These are phyloP conservation scores for Escovopsis sp. DNA, from an alignment of 2,329 filamentous ascomycete species.

Conservation along the genomic window DNA sequence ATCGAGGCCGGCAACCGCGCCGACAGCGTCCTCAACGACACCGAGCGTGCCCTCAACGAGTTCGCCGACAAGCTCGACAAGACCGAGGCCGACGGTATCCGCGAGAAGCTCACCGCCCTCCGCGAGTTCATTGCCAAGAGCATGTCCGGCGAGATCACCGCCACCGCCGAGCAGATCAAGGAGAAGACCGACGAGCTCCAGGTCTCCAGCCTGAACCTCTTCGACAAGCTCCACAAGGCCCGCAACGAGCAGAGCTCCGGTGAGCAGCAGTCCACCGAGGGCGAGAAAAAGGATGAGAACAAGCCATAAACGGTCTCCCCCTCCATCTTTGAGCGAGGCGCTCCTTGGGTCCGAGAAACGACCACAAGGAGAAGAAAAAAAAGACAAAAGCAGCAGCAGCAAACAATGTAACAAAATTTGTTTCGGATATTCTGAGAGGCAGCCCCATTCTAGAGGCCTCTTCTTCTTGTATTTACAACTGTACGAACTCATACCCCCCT, in stretches of 20 bases:
- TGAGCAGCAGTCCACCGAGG: constrained; percentile 42
- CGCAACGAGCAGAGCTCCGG: constrained; percentile 43
- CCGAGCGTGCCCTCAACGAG: constrained; percentile 95
- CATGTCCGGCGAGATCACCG: constrained; percentile 77
- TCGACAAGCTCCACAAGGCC: constrained; percentile 99
- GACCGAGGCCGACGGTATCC: constrained; percentile 81
- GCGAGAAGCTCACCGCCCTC: constrained; percentile 78
- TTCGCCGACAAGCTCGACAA: constrained; percentile 94
- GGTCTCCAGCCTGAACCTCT: constrained; percentile 85
- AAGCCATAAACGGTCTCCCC: constrained; percentile 48
- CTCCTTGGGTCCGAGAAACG: no score
- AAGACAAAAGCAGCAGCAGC: no score
- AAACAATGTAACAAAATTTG: constrained; percentile 9
- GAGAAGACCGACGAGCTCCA: constrained; percentile 97
- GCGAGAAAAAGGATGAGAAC: constrained; percentile 64
- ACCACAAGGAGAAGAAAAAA: no score
- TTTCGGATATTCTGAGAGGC: constrained; percentile 19
- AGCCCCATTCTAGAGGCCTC: constrained; percentile 20
- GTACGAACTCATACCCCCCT: constrained; percentile 39
- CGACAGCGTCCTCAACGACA: constrained; percentile 92
- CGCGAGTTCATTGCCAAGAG: constrained; percentile 87
- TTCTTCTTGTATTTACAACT: constrained; percentile 27
- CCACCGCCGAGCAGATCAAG: constrained; percentile 89
- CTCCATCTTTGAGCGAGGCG: no score
- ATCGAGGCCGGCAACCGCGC: constrained; percentile 97